Conservation (phyloP, 1,284 basidiomycete genomes). For the Microbotryum lychnidis-dioicae region DNA sequence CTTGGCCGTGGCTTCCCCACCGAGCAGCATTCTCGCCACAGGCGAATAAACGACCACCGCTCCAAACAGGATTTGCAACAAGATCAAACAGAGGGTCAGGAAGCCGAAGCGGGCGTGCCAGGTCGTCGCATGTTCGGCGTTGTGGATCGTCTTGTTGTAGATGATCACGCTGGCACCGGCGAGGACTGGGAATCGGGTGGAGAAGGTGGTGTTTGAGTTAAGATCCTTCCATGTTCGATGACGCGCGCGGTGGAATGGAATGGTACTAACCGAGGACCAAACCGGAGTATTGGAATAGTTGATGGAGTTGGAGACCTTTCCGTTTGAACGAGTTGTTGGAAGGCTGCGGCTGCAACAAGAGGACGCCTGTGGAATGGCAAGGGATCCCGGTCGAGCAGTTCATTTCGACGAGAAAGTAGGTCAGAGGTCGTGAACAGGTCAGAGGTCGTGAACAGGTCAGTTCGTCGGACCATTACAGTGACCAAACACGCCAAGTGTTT, state of each 20-base stretch:
- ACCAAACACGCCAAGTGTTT: no score
- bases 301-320: constrained; percentile 29
- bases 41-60: constrained; percentile 27
- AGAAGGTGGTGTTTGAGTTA: neutral
- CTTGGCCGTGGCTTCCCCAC: constrained; percentile 24
- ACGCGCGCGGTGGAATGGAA: no score
- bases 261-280: constrained; percentile 8
- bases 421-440: no score
- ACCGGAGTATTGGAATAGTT: constrained; percentile 29
- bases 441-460: no score
- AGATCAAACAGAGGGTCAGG: constrained; percentile 21
- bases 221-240: neutral
- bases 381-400: neutral
- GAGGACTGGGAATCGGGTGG: constrained; percentile 6
- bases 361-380: constrained; percentile 10
- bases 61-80: constrained; percentile 30
- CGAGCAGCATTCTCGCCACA: constrained; percentile 21
- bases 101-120: constrained; percentile 32
- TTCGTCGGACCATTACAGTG: no score
- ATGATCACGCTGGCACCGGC: constrained; percentile 28
- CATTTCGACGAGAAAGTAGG: neutral
- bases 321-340: constrained; percentile 17
- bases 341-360: constrained; percentile 30
- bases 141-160: constrained; percentile 31
- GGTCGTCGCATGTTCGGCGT: constrained; percentile 27